Conservation (phyloP, 495 filamentous ascomycete genomes). For the Podospora conica region DNA sequence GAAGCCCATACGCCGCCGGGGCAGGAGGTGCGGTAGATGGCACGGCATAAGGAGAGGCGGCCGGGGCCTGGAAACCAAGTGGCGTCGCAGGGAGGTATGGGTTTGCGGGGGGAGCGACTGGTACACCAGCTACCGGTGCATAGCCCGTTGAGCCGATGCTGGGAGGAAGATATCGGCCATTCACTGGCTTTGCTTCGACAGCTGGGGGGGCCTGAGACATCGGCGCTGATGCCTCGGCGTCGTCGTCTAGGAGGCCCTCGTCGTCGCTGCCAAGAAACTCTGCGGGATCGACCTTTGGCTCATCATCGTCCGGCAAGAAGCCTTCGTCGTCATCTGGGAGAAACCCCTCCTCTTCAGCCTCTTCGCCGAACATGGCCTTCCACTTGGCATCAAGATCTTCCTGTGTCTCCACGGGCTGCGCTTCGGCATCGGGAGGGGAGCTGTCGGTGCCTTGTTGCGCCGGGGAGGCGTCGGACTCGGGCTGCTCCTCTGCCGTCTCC, state of each 20-base stretch:
- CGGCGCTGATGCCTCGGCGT: constrained; percentile 33
- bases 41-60: constrained; percentile 28
- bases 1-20: constrained; percentile 37
- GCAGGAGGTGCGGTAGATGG: constrained; percentile 39
- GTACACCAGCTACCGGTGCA: constrained; percentile 21
- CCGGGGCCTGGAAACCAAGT: constrained; percentile 23
- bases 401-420: constrained; percentile 20
- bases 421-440: constrained; percentile 4
- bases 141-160: constrained; percentile 14
- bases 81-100: constrained; percentile 27
- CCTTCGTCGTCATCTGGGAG: constrained; percentile 39
- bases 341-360: constrained; percentile 68
- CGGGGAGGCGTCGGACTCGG: neutral
- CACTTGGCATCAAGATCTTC: constrained; percentile 70
- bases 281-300: constrained; percentile 44
- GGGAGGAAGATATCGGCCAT: constrained; percentile 33
- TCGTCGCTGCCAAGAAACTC: constrained; percentile 64
- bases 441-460: neutral
- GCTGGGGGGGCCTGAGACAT: constrained; percentile 8
- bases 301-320: constrained; percentile 36
- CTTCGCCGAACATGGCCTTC: constrained; percentile 73
- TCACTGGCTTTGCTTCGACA: constrained; percentile 13
- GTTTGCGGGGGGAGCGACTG: constrained; percentile 28
- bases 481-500: constrained; percentile 26
- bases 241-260: constrained; percentile 67